Conservation (phyloP, 1,284 basidiomycete genomes). For the Puccinia horiana region DNA sequence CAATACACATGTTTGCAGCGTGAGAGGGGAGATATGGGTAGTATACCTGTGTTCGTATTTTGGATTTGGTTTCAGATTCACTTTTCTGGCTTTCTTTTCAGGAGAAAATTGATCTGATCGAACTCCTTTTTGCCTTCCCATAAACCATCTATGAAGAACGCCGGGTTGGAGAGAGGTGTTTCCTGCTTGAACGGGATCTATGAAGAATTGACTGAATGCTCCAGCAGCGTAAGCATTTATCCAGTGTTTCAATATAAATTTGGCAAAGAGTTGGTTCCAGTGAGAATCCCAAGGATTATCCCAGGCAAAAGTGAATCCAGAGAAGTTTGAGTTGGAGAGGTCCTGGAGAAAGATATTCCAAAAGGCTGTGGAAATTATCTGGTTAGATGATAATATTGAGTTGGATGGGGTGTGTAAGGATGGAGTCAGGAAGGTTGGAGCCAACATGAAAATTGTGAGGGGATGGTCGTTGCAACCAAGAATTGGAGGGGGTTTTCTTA, state of each 20-base stretch:
- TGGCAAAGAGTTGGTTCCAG: constrained; percentile 2
- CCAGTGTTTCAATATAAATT: constrained; percentile 9
- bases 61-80: constrained; percentile 1
- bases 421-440: constrained; percentile 20
- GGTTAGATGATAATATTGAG: not conserved
- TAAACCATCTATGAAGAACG: not conserved
- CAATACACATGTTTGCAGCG: not conserved
- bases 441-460: constrained; percentile 9
- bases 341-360: not conserved
- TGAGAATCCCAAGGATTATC: not conserved
- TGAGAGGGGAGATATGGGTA: not conserved
- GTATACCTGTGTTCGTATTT: constrained; percentile 6
- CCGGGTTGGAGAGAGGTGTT: not conserved
- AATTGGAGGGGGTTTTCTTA: not conserved
- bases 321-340: constrained; percentile 7
- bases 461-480: not conserved
- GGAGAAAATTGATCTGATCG: not conserved
- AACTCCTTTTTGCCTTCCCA: not conserved
- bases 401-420: not conserved
- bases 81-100: not conserved
- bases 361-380: not conserved
- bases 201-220: constrained; percentile 3
- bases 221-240: not conserved
- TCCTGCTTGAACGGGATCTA: not conserved
- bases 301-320: not conserved